These are phyloP conservation scores for Xeromyces bisporus DNA, from an alignment of 495 filamentous ascomycete species.

Conservation along the genomic window DNA sequence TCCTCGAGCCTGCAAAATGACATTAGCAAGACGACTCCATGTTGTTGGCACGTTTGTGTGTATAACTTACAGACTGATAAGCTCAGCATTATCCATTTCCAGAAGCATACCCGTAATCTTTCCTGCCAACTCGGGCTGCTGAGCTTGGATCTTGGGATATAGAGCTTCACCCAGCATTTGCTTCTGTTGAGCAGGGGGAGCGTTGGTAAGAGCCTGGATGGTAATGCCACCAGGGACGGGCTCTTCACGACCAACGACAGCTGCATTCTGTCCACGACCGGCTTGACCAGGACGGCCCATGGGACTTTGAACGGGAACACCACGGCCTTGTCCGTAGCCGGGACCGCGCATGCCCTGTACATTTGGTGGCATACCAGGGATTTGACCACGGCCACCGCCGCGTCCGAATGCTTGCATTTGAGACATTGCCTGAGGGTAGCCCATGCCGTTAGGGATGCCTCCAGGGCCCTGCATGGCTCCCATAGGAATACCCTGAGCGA, in stretches of 20 bases:
- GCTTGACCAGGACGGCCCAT: conserved; percentile 31
- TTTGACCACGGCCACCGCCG: conserved; percentile 60
- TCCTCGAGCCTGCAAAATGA: conserved; percentile 57
- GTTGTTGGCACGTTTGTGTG: too few species aligned
- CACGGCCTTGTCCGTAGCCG: conserved; percentile 35
- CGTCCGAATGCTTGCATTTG: conserved; percentile 41
- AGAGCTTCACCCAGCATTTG: conserved; percentile 93
- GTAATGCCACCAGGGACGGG: conserved; percentile 16
- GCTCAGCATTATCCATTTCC: conserved; percentile 94
- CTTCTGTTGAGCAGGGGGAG: conserved; percentile 67
- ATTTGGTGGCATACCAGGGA: conserved; percentile 50
- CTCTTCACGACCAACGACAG: conserved; percentile 18
- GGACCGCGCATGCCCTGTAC: conserved; percentile 58
- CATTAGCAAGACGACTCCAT: too few species aligned
- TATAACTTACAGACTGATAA: conserved; percentile 80
- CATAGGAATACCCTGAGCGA: conserved; percentile 63
- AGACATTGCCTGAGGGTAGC: conserved; percentile 42
- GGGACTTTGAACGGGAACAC: conserved; percentile 31
- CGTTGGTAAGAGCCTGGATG: conserved; percentile 31
- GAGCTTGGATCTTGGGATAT: conserved; percentile 89
- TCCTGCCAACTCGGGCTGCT: conserved; percentile 87
- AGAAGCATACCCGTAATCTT: conserved; percentile 99
- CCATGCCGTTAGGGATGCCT: conserved; percentile 37
- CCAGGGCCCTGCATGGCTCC: conserved; percentile 48
- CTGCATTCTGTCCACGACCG: conserved; percentile 13